Evolutionary conservation across 345 rosid genomes (phyloP).

Genomic region (Sisymbrium altissimum): DNA sequence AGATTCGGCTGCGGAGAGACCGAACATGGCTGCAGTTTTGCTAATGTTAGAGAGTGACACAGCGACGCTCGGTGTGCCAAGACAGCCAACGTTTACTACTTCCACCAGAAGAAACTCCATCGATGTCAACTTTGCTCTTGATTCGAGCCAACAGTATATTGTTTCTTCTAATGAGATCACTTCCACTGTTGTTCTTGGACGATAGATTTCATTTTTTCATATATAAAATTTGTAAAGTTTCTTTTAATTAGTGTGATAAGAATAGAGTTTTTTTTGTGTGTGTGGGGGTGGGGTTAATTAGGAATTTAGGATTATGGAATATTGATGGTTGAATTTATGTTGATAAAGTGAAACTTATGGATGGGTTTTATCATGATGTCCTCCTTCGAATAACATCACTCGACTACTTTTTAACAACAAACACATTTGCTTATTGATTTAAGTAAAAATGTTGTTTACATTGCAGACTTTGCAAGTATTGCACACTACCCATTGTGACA

Average conservation of each 20-base stretch:
- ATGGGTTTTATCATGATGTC: background rate
- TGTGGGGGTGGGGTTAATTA: background rate
- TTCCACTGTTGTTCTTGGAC: constrained; percentile 34
- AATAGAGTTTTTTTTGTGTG: no score
- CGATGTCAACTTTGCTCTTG: constrained; percentile 41
- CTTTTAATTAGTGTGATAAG: no score
- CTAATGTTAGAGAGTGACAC: constrained; percentile 71
- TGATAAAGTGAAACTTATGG: background rate
- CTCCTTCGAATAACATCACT: background rate
- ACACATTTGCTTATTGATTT: background rate
- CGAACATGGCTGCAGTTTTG: constrained; percentile 62
- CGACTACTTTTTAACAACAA: background rate
- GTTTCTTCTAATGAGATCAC: constrained; percentile 35
- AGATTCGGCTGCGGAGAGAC: constrained; percentile 63
- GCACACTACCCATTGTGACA: background rate
- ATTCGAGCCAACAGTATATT: constrained; percentile 33
- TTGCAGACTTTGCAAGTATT: background rate
- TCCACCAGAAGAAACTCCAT: constrained; percentile 43
- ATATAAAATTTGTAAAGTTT: background rate
- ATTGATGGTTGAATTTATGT: no score
- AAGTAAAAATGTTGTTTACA: background rate
- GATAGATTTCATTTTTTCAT: constrained; percentile 2
- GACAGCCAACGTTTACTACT: constrained; percentile 53
- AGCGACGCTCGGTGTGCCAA: constrained; percentile 48
- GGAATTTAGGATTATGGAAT: background rate